Evolutionary conservation across 768 basidiomycete species (phyloP), one percentile per base, ranked within the genome.

Genomic region (Basidioascus undulatus): DNA sequence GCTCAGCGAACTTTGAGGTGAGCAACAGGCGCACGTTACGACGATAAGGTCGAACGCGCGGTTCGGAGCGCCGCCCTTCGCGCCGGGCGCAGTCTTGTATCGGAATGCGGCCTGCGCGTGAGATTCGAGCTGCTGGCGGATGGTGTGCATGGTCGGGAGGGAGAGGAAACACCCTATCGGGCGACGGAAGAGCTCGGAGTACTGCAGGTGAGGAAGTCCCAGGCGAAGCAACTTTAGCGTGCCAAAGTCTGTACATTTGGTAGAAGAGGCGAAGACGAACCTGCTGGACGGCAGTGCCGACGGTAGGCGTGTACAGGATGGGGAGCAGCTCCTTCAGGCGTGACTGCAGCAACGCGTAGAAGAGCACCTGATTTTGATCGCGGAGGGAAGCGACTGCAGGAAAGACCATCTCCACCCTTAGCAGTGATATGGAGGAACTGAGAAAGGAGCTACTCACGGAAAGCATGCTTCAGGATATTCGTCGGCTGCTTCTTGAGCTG

Each of bases 301-400:
- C 68, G 4, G 78, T 80, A 5, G 80, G 80, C 0, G 81, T 86
- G 48, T 83, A 82, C 38, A 83, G 72, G 44, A 83, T 72, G 32
- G 66, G 66, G 26, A 74, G 63, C 35, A 76, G 60, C 51, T 76
- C 74, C 41, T 61, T 62, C 42, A 77, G 57, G 51, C 76, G 63
- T 37, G 62, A 59, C 21, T 60, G 50, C 15, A 77, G 50, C 11
- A 86, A 58, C 3, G 67, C 63, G 54, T 75, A 83, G 58, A 78
- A 83, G 20, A 83, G 59, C 1, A 75, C 72, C 71, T 72, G 71
- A 47, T 77, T 79, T n/a, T n/a, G n/a, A n/a, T n/a, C n/a, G n/a
- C n/a, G n/a, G n/a, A n/a, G n/a, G n/a, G n/a, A n/a, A n/a, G n/a
- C n/a, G n/a, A n/a, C n/a, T n/a, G n/a, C n/a, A n/a, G n/a, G n/a